Base-by-base conservation (phyloP, 1,284 basidiomycete species). In the Xanthoconium separans region DNA sequence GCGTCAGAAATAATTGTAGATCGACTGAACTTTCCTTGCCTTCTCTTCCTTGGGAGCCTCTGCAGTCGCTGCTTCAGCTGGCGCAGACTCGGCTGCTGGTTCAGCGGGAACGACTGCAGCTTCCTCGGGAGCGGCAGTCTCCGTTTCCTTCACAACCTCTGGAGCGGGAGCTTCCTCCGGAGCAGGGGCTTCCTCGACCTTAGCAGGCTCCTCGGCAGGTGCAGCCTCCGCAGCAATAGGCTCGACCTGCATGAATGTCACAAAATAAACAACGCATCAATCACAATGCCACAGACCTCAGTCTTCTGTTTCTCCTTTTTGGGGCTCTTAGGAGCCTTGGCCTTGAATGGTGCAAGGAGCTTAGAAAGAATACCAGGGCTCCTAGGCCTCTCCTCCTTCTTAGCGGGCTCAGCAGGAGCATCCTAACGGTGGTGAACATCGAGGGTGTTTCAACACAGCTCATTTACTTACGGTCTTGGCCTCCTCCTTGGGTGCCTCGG, bases 231-330 rank as follows among this genome's bases (percentile, higher is more conserved):
- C 16, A 36, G 36, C 71, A 45, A 66, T 57, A 1, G 46, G 43
- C 49, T 66, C 65, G 12, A 8, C 15, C 64, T 64, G 27, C 8
- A 4, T 40, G 15, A 33, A 10, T 33, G 42, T 64, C 24, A 66
- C 6, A 1, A 27, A 24, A 4, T 27, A 3, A 37, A 10, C 1
- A 24, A 33, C 1, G 18, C 30, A 50, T 34, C 36, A 42, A 43
- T 11, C 1, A 18, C 8, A 15, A 4, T 3, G 6, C 13, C 9
- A 44, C 57, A 51, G n/a, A 86, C 85, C 69, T 87, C 84, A 66
- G 86, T 85, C 75, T 87, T 85, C 76, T 86, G 87, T 75, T 87
- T 87, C 73, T 89, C 86, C 65, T 76, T 77, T 74, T 84, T 84
- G 60, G 69, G 56, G 62, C 65, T 74, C 76, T 75, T 68, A 40